These are phyloP conservation scores for Hymenoscyphus scutula DNA, from an alignment of 2,329 filamentous ascomycete species.

Conservation along the genomic window DNA sequence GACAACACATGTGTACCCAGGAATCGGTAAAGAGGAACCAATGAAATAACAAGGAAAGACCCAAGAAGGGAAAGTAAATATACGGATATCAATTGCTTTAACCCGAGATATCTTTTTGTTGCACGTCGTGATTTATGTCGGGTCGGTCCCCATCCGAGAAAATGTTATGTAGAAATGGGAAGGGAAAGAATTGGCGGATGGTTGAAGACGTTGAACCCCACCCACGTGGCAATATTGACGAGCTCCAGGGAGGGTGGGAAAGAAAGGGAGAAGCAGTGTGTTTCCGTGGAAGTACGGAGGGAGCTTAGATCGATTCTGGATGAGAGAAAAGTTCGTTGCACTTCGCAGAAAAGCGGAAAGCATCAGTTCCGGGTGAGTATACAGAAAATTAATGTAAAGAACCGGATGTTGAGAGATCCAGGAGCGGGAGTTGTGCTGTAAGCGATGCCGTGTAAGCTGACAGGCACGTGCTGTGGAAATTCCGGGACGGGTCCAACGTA, in stretches of 20 bases:
- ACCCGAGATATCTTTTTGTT: not conserved
- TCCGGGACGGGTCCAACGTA: not conserved
- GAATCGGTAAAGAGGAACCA: not conserved
- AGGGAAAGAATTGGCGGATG: not conserved
- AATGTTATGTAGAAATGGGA: not conserved
- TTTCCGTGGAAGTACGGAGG: no score
- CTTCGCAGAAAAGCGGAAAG: constrained; percentile 2
- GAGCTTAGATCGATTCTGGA: not conserved
- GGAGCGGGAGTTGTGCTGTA: not conserved
- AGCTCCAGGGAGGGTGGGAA: not conserved
- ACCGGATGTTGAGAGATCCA: not conserved
- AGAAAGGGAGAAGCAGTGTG: not conserved
- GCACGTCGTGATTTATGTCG: constrained; percentile 1
- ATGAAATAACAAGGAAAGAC: not conserved
- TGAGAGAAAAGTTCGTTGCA: constrained; percentile 8
- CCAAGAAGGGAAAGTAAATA: not conserved
- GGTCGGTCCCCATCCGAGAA: constrained; percentile 2
- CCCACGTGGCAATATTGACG: not conserved
- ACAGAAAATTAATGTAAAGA: not conserved
- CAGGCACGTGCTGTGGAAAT: not conserved
- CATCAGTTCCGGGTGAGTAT: not conserved
- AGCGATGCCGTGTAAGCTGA: not conserved
- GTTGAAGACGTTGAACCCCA: not conserved
- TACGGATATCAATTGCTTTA: not conserved
- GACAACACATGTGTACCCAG: not conserved